Base-by-base conservation (phyloP, 2,329 filamentous ascomycete genomes). In the Epichloe gansuensis region DNA sequence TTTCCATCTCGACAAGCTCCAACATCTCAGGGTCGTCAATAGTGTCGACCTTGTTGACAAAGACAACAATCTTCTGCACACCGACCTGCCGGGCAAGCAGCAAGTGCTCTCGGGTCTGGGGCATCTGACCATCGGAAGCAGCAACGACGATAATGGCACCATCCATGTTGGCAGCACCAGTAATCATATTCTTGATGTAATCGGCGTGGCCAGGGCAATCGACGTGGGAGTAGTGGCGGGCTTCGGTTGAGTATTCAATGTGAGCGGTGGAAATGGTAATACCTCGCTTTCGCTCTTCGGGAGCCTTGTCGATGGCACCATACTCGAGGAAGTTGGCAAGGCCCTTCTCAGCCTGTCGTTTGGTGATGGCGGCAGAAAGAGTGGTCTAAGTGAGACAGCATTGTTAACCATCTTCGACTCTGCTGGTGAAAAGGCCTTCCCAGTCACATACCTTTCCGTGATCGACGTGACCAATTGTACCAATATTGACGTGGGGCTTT, bases 131-230 rank as follows among this genome's bases (percentile, higher is more conserved):
- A 69, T 98, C 93, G 39, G 89, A 95, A 61, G 93, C 93, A 62
- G 94, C 94, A 63, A 98, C 94, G 60, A 98, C 93, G 65, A 98
- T 96, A 68, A 98, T 91, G 65, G 93, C 91, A 65, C 93, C 93
- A 65, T 98, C 93, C 93, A 98, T 98, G 78, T 89, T 95, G 65
- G 94, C 91, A 57, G 93, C 90, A 83, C 93, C 93, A 61, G 93
- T 98, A 72, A 98, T 98, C 93, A 98, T 98, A 85, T 98, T 98
- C 83, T 98, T 98, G 78, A 98, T 97, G 80, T 98, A 98, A 89
- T 98, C 93, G 74, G 93, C 93, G 85, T 98, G 93, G 74, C 93
- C 93, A 54, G 93, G 93, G 74, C 93, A 98, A 81, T 98, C 93
- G 77, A 98, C 93, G 81, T 98, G 93, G 65, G 93, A 93, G 76